Evolutionary conservation across 2,329 filamentous ascomycete species (phyloP).

Genomic region (Phoma sp.): DNA sequence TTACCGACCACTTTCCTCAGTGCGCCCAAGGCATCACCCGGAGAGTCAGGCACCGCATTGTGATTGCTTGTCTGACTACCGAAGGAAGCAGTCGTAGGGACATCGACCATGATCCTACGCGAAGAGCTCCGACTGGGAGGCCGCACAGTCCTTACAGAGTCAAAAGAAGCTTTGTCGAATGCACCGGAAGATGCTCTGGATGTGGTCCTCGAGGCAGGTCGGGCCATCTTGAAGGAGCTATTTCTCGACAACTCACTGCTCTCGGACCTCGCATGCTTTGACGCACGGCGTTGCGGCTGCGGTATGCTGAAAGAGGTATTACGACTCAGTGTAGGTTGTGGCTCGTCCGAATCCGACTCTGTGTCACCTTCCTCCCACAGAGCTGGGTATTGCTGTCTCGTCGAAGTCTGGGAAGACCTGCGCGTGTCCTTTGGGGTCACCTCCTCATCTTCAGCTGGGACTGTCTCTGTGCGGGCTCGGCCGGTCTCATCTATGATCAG

Average conservation of each 20-base stretch:
- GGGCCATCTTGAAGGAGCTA: conserved; percentile 42
- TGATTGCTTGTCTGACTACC: conserved; percentile 29
- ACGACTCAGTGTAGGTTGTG: conserved; percentile 39
- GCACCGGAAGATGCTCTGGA: conserved; percentile 26
- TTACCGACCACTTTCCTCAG: conserved; percentile 50
- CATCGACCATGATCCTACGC: conserved; percentile 43
- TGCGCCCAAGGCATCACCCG: conserved; percentile 49
- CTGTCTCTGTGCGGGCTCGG: conserved; percentile 55
- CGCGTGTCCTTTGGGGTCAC: conserved; percentile 36
- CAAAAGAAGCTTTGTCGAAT: conserved; percentile 42
- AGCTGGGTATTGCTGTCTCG: conserved; percentile 50
- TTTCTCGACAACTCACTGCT: conserved; percentile 36
- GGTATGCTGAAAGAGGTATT: conserved; percentile 45
- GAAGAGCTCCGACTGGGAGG: conserved; percentile 31
- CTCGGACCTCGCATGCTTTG: conserved; percentile 45
- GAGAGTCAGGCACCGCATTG: conserved; percentile 38
- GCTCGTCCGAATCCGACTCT: conserved; percentile 46
- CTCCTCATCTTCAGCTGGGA: conserved; percentile 43
- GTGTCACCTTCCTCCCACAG: conserved; percentile 52
- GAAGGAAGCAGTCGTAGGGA: conserved; percentile 31
- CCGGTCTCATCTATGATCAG: conserved; percentile 57
- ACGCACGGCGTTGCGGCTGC: conserved; percentile 37
- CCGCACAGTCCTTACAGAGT: conserved; percentile 34
- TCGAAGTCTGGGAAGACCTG: conserved; percentile 32
- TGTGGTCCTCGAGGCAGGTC: conserved; percentile 38